phyloP scores from a whole-genome alignment of 2,329 filamentous ascomycete species.

The Colletotrichum graminicola region DNA sequence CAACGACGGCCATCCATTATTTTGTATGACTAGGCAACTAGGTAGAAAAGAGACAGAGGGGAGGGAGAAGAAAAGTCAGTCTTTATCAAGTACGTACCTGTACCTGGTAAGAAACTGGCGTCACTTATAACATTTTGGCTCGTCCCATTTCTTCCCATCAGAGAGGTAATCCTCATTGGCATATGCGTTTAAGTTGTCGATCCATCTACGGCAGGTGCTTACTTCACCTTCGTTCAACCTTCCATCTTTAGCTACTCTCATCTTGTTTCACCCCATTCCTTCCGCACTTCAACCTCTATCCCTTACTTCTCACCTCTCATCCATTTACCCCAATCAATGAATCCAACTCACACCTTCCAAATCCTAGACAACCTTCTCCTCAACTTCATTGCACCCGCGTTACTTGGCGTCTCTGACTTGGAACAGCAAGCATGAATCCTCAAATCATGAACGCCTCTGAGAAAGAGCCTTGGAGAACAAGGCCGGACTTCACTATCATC shows the following conservation, averaged over 20 bases:
- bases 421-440: not conserved
- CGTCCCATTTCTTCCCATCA: not conserved
- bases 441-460: not conserved
- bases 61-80: not conserved
- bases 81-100: not conserved
- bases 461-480: constrained; percentile 49
- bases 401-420: not conserved
- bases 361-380: not conserved
- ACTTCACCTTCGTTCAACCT: not conserved
- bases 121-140: not conserved
- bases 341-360: not conserved
- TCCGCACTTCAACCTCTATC: not conserved
- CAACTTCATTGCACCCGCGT: not conserved
- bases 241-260: not conserved
- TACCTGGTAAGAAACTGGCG: not conserved
- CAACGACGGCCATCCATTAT: not conserved
- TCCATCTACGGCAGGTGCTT: not conserved
- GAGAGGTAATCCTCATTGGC: not conserved
- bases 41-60: not conserved
- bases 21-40: not conserved
- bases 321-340: not conserved
- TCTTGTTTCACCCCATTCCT: not conserved
- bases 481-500: constrained; percentile 48
- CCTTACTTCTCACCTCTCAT: not conserved
- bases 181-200: not conserved